A percentile compares a stretch with the other conserved stretches of the same genome.
These are phyloP conservation scores for Vaucheria bursata DNA, from an alignment of 352 stramenopile genomes.

Conservation along the genomic window DNA sequence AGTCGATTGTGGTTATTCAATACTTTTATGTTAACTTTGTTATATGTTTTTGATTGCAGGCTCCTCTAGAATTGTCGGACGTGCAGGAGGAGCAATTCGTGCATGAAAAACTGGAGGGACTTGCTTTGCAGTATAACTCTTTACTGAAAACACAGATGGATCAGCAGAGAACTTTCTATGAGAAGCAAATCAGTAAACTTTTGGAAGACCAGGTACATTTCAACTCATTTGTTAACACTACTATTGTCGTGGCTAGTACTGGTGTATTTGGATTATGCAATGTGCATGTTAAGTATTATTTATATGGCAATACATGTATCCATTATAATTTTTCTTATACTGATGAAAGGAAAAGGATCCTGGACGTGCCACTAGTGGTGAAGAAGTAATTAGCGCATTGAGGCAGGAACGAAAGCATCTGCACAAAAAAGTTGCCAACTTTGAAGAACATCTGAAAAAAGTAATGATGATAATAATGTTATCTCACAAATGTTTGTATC, in stretches of 20 bases:
- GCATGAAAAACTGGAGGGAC: conserved; percentile 87
- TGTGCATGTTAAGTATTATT: neutral
- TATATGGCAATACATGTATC: too few species aligned
- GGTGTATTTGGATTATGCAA: neutral
- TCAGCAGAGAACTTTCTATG: conserved; percentile 66
- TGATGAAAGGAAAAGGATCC: conserved; percentile 20
- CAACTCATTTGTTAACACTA: too few species aligned
- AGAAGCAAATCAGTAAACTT: conserved; percentile 36
- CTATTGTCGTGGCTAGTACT: too few species aligned
- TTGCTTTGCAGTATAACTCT: conserved; percentile 89
- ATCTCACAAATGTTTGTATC: too few species aligned
- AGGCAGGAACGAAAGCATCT: conserved; percentile 38
- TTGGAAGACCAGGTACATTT: conserved; percentile 2
- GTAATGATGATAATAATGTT: too few species aligned
- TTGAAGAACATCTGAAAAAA: conserved; percentile 29
- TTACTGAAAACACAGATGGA: conserved; percentile 90
- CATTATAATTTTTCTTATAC: too few species aligned
- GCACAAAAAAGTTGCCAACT: conserved; percentile 29
- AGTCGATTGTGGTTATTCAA: too few species aligned
- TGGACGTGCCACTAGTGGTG: conserved; percentile 13
- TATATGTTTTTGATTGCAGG: too few species aligned
- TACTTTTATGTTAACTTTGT: too few species aligned
- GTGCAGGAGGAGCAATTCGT: conserved; percentile 72
- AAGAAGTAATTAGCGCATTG: conserved; percentile 28
- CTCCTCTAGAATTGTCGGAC: conserved; percentile 17